Base-by-base conservation (phyloP, 2,329 filamentous ascomycete genomes). In the Penicillium sp. region DNA sequence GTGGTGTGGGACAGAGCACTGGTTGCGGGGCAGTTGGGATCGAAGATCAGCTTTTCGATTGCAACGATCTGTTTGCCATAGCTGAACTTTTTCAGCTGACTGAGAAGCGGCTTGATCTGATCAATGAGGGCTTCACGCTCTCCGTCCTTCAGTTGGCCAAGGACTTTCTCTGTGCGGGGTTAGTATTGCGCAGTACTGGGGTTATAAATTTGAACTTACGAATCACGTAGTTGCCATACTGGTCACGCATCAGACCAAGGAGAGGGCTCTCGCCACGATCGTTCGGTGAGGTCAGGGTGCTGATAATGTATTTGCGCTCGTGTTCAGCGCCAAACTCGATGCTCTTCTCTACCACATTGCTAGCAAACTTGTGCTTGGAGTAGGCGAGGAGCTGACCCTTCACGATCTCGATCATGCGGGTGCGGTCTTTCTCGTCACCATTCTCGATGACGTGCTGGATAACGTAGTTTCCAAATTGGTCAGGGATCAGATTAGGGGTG, bases 401-500 rank as follows among this genome's bases (percentile, higher is more conserved):
- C 60, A 97, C 87, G 43, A 91, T 78, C 26, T 81, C 75, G 52
- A 96, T 88, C 65, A 97, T 87, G 63, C 80, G 84, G 13, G 81
- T 79, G 18, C 86, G 84, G 66, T 97, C 91, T 52, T 87, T 84
- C 4, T 83, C 79, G 47, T 86, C 81, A 23, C 92, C 92, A 59
- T 90, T 84, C 56, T 87, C 79, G 57, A 99, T 91, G 47, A 97
- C 85, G 69, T 97, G 91, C 70, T 97, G 94, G 3, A 89, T 88
- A 16, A 99, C 94, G 69, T 99, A 99, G 74, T 99, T 99, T 56
- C 94, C 94, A 67, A 89, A 99, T 61, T 92, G 87, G 67, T 97
- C 90, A 0, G 85, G 84, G 60, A 97, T 89, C 54, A 97, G 83
- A 52, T 81, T 83, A 30, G 83, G 72, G 9, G 89, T 85, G 61